Evolutionary conservation across 2,329 filamentous ascomycete species (phyloP).

Genomic region (Thielaviopsis euricoi): DNA sequence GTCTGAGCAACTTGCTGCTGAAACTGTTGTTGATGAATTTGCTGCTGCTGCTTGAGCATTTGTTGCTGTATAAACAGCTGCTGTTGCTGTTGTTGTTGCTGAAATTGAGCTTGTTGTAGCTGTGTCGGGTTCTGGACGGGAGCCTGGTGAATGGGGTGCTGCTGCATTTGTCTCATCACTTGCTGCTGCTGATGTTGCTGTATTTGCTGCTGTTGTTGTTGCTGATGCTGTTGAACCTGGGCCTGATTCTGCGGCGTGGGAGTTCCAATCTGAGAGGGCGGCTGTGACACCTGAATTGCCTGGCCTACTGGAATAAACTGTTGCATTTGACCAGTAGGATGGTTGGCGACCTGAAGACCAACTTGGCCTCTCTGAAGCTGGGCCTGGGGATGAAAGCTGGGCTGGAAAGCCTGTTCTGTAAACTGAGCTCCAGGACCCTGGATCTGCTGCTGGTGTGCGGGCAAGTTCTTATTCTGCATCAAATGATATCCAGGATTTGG

Average conservation of each 20-base stretch:
- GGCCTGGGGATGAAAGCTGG: background rate
- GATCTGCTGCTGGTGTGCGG: background rate
- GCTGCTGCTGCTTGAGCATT: slow-evolving; percentile 17
- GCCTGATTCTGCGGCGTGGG: background rate
- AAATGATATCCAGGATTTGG: background rate
- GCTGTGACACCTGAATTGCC: background rate
- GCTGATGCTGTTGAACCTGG: slow-evolving; percentile 5
- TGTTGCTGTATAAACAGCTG: slow-evolving; percentile 15
- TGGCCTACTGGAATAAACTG: background rate
- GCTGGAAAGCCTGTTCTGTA: background rate
- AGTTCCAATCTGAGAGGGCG: background rate
- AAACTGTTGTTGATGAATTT: slow-evolving; percentile 12
- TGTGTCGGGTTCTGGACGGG: slow-evolving; percentile 10
- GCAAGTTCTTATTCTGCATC: background rate
- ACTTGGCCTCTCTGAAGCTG: background rate
- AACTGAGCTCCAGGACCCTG: background rate
- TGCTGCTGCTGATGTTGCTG: slow-evolving; percentile 14
- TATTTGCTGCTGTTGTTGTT: slow-evolving; percentile 3
- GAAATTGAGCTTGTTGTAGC: slow-evolving; percentile 16
- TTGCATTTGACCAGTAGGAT: background rate
- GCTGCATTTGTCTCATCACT: slow-evolving; percentile 12
- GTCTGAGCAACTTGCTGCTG: background rate
- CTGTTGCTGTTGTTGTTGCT: slow-evolving; percentile 15
- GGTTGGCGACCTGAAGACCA: background rate
- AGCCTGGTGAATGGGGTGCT: slow-evolving; percentile 7